Evolutionary conservation across 192 early-diverging fungal genomes (phyloP).

Genomic region (Gamsiella multidivaricata): DNA sequence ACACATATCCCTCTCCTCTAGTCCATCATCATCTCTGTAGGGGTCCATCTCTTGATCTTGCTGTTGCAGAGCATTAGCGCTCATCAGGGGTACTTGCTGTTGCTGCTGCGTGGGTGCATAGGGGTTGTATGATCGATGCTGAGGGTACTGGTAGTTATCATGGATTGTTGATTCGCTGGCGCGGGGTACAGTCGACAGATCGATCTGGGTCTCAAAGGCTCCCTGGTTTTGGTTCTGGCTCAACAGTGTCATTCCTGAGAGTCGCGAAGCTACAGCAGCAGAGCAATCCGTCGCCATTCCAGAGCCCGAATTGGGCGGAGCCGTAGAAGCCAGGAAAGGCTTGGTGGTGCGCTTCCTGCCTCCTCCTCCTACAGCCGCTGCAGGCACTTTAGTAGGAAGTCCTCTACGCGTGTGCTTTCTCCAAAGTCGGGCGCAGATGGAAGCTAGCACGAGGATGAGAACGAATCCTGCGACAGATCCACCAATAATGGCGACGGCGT

Average conservation of each 20-base stretch:
- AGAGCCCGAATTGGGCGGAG: neutral
- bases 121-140: constrained; percentile 12
- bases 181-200: constrained; percentile 29
- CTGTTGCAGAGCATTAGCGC: constrained; percentile 37
- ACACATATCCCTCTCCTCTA: neutral
- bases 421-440: constrained; percentile 10
- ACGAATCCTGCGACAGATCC: constrained; percentile 22
- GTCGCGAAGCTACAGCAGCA: neutral
- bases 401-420: constrained; percentile 3
- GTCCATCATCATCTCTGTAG: constrained; percentile 13
- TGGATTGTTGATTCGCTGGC: constrained; percentile 19
- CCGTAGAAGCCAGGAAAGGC: constrained; percentile 10
- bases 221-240: neutral
- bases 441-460: constrained; percentile 10
- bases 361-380: neutral
- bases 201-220: constrained; percentile 12
- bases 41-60: constrained; percentile 11
- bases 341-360: constrained; percentile 11
- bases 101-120: constrained; percentile 19
- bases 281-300: neutral
- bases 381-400: neutral
- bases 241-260: constrained; percentile 19
- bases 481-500: constrained; percentile 23
- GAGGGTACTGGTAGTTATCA: constrained; percentile 8
- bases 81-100: constrained; percentile 42